Percentiles rank a stretch among this genome's conserved stretches.
Conservation (phyloP, 352 stramenopile genomes). For the Globisporangium polare region DNA sequence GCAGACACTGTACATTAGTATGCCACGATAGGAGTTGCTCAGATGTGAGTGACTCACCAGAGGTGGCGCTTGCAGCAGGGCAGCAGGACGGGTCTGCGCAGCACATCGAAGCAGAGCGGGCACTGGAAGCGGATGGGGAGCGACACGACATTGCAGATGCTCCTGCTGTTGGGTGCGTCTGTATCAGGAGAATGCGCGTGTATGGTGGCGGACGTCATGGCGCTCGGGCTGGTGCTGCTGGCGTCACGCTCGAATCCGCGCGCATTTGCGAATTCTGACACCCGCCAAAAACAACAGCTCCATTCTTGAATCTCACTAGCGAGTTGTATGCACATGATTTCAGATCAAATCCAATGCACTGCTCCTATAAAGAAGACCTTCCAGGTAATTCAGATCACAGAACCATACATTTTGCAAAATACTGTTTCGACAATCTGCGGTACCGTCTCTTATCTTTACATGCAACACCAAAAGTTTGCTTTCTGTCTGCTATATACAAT, state of each 20-base stretch:
- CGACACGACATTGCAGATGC: slow-evolving; percentile 14
- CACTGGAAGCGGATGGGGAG: slow-evolving; percentile 71
- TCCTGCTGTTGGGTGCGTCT: too few relatives aligned
- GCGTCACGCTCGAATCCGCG: too few relatives aligned
- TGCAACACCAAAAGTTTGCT: too few relatives aligned
- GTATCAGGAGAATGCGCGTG: neutral
- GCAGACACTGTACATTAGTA: neutral
- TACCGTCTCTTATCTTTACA: neutral
- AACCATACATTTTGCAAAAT: too few relatives aligned
- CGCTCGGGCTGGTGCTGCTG: too few relatives aligned
- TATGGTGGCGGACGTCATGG: neutral
- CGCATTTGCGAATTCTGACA: too few relatives aligned
- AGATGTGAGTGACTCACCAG: slow-evolving; percentile 31
- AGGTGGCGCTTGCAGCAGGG: slow-evolving; percentile 71
- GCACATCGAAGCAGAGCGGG: slow-evolving; percentile 73
- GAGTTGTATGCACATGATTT: too few relatives aligned
- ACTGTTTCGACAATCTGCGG: neutral
- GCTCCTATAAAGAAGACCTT: too few relatives aligned
- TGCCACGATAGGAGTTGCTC: neutral
- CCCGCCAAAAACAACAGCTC: too few relatives aligned
- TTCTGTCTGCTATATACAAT: neutral
- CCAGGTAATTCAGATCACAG: too few relatives aligned
- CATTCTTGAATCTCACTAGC: too few relatives aligned
- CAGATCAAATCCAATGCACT: too few relatives aligned
- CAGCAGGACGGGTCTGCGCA: slow-evolving; percentile 59